Percentiles rank a stretch among this genome's conserved stretches.
Evolutionary conservation across 176 grass and related monocot species (phyloP).

Genomic region (Coix lacrymajobi): DNA sequence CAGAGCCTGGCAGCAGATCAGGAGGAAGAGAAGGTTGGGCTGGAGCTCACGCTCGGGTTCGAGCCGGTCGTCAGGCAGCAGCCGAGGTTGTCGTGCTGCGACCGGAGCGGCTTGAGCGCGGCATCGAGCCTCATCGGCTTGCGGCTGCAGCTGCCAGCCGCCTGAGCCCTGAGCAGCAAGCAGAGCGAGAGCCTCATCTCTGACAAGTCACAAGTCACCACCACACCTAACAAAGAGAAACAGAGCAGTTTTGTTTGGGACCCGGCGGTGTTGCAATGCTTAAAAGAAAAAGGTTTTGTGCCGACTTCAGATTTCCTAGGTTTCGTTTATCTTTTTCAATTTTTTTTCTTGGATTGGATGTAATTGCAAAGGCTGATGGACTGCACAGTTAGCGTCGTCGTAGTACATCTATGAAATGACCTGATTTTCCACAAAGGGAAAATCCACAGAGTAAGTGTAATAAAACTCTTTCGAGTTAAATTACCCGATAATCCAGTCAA

Average conservation of each 20-base stretch:
- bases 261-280: neutral
- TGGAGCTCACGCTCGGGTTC: conserved; percentile 56
- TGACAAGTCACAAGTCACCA: neutral
- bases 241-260: conserved; percentile 17
- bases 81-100: neutral
- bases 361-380: neutral
- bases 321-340: neutral
- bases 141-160: conserved; percentile 25
- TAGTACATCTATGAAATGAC: neutral
- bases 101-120: neutral
- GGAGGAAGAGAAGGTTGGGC: conserved; percentile 10
- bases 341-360: neutral
- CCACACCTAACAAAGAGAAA: neutral
- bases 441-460: no score
- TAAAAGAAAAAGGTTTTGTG: neutral
- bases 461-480: no score
- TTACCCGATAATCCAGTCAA: no score
- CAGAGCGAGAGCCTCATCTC: neutral
- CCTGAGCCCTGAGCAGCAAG: no score
- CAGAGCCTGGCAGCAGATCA: neutral
- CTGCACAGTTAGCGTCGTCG: neutral
- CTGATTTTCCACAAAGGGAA: no score
- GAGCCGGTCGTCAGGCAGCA: neutral
- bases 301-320: neutral
- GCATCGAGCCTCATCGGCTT: conserved; percentile 7